Conservation (phyloP, 1,284 basidiomycete species). For the Cystobasidium slooffiae region DNA sequence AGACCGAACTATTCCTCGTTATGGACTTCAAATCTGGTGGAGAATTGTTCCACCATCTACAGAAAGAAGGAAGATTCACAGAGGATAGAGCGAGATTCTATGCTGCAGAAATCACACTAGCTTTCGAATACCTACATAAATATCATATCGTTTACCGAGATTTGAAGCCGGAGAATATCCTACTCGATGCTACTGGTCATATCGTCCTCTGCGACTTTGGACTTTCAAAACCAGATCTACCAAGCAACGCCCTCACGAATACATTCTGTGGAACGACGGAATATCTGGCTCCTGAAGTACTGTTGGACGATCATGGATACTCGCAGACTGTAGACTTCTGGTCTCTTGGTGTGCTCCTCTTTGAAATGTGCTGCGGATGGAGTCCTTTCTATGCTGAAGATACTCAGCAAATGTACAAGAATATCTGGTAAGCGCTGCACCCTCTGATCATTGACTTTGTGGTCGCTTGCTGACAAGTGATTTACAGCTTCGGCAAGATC, state of each 20-base stretch:
- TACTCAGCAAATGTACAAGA: constrained; percentile 99
- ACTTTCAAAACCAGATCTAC: constrained; percentile 92
- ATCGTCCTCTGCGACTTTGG: constrained; percentile 97
- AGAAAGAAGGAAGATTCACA: constrained; percentile 87
- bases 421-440: constrained; percentile 69
- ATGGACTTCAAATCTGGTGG: constrained; percentile 99
- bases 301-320: constrained; percentile 98
- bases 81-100: constrained; percentile 95
- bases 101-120: constrained; percentile 88
- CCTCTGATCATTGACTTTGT: neutral
- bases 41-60: constrained; percentile 97
- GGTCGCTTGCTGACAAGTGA: neutral
- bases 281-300: constrained; percentile 96
- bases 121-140: constrained; percentile 93
- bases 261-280: constrained; percentile 60
- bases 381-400: constrained; percentile 99
- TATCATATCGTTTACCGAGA: constrained; percentile 97
- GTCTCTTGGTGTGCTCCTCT: constrained; percentile 72
- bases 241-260: constrained; percentile 91
- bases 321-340: constrained; percentile 99
- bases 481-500: constrained; percentile 78
- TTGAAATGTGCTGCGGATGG: constrained; percentile 97
- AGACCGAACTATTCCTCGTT: constrained; percentile 91
- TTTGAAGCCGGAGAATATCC: constrained; percentile 95
- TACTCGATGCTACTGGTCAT: constrained; percentile 94